These are phyloP conservation scores for Leucoagaricus sp. DNA, from an alignment of 1,284 basidiomycete species.

Conservation along the genomic window DNA sequence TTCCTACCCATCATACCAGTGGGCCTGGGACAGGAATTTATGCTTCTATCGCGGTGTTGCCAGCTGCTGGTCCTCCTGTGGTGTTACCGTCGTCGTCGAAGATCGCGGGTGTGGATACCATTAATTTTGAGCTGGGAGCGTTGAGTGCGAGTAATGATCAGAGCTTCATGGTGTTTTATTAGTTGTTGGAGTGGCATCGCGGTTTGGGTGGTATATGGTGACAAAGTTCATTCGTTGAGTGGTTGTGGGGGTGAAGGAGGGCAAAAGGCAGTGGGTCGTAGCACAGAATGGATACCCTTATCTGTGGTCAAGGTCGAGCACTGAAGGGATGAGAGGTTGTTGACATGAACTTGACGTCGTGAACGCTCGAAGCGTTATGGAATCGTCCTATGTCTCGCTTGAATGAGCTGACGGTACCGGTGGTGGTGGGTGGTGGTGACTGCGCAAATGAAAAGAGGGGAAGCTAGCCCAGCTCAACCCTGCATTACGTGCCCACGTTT, in stretches of 20 bases:
- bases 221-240: neutral
- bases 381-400: too few relatives aligned
- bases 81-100: constrained; percentile 25
- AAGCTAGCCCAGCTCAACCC: too few relatives aligned
- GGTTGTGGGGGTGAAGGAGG: neutral
- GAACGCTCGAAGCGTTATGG: too few relatives aligned
- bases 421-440: too few relatives aligned
- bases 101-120: constrained; percentile 40
- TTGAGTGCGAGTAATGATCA: constrained; percentile 41
- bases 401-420: too few relatives aligned
- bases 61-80: constrained; percentile 26
- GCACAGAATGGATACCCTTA: too few relatives aligned
- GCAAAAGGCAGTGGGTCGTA: too few relatives aligned
- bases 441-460: neutral
- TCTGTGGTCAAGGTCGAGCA: too few relatives aligned
- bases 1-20: neutral
- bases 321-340: too few relatives aligned
- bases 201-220: neutral
- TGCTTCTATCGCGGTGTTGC: constrained; percentile 21
- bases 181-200: neutral
- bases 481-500: too few relatives aligned
- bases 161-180: constrained; percentile 49
- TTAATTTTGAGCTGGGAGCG: constrained; percentile 48
- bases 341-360: too few relatives aligned
- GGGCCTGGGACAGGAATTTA: constrained; percentile 9